phyloP scores from a whole-genome alignment of 768 basidiomycete genomes.

The Chlorophyllum brunneum region DNA sequence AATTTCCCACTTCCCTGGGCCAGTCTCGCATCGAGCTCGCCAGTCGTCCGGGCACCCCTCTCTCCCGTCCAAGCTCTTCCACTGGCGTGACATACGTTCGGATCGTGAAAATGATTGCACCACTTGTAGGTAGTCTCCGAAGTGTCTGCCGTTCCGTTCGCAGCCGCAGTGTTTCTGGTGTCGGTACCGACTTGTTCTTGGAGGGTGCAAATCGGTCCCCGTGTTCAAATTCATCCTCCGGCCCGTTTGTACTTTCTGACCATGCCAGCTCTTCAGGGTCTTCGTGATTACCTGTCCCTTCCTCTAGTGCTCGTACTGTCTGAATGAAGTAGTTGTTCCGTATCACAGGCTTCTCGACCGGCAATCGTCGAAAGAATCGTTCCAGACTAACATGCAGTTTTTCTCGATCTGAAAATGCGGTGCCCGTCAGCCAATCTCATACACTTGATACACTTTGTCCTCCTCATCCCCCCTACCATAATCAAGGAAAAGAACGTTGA shows the following conservation, averaged over 20 bases:
- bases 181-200: conserved; percentile 18
- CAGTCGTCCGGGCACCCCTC: conserved; percentile 56
- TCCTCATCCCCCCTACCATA: not conserved
- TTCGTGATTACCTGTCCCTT: conserved; percentile 21
- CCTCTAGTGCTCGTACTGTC: conserved; percentile 19
- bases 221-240: conserved; percentile 42
- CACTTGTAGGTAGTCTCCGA: conserved; percentile 56
- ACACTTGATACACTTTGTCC: not conserved
- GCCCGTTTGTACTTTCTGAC: conserved; percentile 50
- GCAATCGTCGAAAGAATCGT: conserved; percentile 65
- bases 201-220: conserved; percentile 18
- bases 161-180: conserved; percentile 45
- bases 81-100: conserved; percentile 60
- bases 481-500: not conserved
- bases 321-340: conserved; percentile 65
- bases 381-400: conserved; percentile 62
- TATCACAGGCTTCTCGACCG: conserved; percentile 63
- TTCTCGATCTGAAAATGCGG: conserved; percentile 42
- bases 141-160: conserved; percentile 67
- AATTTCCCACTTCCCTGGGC: conserved; percentile 57
- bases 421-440: conserved; percentile 11
- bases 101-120: conserved; percentile 67
- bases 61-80: conserved; percentile 47
- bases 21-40: conserved; percentile 63
- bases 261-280: conserved; percentile 70